phyloP scores from a whole-genome alignment of 2,329 filamentous ascomycete species.

The Aspergillus viridinutans region DNA sequence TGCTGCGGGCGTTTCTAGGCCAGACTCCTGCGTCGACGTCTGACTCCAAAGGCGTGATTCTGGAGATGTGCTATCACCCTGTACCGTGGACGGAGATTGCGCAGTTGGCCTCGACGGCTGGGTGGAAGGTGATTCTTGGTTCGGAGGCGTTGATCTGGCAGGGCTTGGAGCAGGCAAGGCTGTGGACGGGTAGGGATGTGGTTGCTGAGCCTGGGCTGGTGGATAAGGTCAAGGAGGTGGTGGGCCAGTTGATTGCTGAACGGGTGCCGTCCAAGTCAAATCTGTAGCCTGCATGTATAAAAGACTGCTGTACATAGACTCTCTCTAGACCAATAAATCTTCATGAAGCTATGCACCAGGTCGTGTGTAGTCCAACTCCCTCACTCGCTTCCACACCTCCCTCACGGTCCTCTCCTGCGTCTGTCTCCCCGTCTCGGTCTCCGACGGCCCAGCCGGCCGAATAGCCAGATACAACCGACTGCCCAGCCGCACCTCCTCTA shows the following conservation, averaged over 20 bases:
- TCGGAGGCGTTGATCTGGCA: slow-evolving; percentile 76
- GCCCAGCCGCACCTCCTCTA: slow-evolving; percentile 60
- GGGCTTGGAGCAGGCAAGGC: slow-evolving; percentile 61
- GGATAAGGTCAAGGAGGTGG: slow-evolving; percentile 53
- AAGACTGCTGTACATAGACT: neutral
- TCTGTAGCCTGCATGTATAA: slow-evolving; percentile 12
- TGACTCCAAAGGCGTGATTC: slow-evolving; percentile 58
- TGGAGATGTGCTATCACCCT: slow-evolving; percentile 84
- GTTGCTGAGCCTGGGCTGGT: slow-evolving; percentile 54
- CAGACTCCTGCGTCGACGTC: slow-evolving; percentile 9
- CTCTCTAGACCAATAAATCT: neutral
- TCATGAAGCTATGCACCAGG: slow-evolving; percentile 50
- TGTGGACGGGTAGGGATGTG: slow-evolving; percentile 62
- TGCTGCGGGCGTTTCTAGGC: slow-evolving; percentile 42
- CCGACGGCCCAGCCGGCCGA: slow-evolving; percentile 60
- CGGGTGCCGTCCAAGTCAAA: slow-evolving; percentile 22
- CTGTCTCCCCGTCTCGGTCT: slow-evolving; percentile 60
- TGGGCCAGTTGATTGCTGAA: slow-evolving; percentile 47
- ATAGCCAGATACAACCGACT: slow-evolving; percentile 69
- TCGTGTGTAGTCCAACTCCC: slow-evolving; percentile 61
- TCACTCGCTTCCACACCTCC: slow-evolving; percentile 68
- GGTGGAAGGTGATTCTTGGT: slow-evolving; percentile 71
- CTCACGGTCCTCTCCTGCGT: slow-evolving; percentile 66
- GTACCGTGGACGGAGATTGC: slow-evolving; percentile 64
- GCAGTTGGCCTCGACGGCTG: slow-evolving; percentile 54